Base-by-base conservation (phyloP, 202 grass and related monocot species). In the Musa balbisiana region DNA sequence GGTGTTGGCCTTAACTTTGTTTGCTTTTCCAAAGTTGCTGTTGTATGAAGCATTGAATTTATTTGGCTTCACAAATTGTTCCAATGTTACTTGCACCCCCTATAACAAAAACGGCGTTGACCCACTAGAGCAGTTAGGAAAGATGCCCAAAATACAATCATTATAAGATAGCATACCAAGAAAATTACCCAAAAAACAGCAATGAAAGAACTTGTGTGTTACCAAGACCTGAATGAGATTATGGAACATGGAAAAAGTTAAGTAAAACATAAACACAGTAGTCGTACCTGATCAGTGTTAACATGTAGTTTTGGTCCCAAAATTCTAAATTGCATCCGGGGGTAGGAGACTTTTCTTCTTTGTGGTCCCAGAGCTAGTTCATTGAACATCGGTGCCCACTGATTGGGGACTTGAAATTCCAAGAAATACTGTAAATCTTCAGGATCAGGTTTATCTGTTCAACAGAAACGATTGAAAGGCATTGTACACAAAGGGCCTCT, bases 321-420 rank as follows among this genome's bases (percentile, higher is more conserved):
- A 85, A 90, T 86, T 98, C 95, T 98, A 78, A 98, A 98, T 67
- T 94, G 91, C 81, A 98, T 69, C 53, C 82, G 85, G 76, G 95
- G 95, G 65, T 86, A 88, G 55, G 94, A 91, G 27, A 83, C 85
- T 88, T 89, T 92, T 89, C 83, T 94, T 85, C 86, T 89, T 77
- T 98, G 94, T 75, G 88, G 94, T 19, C 94, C 94, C 68, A 98
- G 85, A 49, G 88, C 87, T 78, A 98, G 91, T 59, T 94, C 91
- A 76, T 94, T 98, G 83, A 98, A 98, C 81, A 98, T 55, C n/a
- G 94, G 94, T 54, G 91, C 94, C 94, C 94, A 98, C 69, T 98
- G 94, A 64, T 87, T 79, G 73, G 94, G 90, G 71, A 98, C 94
- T 93, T 98, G 94, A 82, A 98, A 98, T 82, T 98, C 94, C 81